Evolutionary conservation across 2,329 filamentous ascomycete genomes (phyloP), one percentile per base, ranked within the genome.

Genomic region (Lasiodiplodia sp.): DNA sequence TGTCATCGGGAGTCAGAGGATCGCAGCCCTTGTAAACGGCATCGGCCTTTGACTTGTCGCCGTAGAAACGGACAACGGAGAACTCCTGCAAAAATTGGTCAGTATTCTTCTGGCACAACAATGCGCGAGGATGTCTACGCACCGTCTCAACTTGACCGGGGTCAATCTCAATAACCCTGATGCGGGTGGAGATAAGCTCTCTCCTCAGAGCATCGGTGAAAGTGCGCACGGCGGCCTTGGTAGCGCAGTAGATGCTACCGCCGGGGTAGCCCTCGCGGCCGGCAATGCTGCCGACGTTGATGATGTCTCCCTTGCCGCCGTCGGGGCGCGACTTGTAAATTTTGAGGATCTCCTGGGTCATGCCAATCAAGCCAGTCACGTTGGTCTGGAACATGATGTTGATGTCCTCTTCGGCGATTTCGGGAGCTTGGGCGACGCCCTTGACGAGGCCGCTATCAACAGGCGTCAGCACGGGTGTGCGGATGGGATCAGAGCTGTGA

Each of bases 241-340:
- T 94, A 0, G 94, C 93, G 80, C 94, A 97, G 86, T 97, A 97
- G 77, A 97, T 96, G 78, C 90, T 89, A 34, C 94, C 94, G 62
- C 93, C 93, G 1, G 89, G 85, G 79, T 97, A 97, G 12, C 92
- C 87, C 74, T 97, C 94, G 55, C 94, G 87, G 37, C 93, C 94
- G n/a, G 94, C 94, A 76, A 97, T 94, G 73, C 91, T 94, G 70
- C 94, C 94, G 76, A 97, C 89, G 78, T 97, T 98, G 83, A 99
- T 97, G 78, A 99, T 94, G 78, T 98, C 96, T 74, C 95, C 95
- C 53, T 87, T 84, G 68, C 94, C 94, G 69, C 92, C 91, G 68
- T 95, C 86, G 25, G 81, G 70, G 72, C 84, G 77, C 74, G 87
- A 85, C 80, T 93, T 91, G 86, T 94, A 96, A 78, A 94, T 89